A percentile compares a stretch with the other conserved stretches of the same genome.
phyloP scores from a whole-genome alignment of 1,139 yeast genomes.

The Magnusiomyces sp. region DNA sequence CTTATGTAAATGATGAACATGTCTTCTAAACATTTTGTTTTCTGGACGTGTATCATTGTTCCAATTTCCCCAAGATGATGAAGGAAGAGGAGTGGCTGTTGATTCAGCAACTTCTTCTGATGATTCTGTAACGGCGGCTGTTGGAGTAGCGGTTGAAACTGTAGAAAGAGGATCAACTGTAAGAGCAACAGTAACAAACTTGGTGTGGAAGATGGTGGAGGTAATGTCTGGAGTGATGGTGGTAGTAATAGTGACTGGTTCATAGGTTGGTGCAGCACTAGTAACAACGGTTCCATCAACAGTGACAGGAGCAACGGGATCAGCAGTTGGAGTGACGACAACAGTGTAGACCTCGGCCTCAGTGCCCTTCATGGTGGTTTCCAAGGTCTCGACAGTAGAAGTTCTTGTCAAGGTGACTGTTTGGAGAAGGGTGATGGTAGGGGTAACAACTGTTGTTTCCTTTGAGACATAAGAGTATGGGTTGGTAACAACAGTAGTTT shows the following conservation, averaged over 20 bases:
- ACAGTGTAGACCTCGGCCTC: constrained; percentile 7
- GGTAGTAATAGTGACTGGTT: constrained; percentile 4
- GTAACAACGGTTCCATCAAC: constrained; percentile 4
- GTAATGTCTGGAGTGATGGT: background rate
- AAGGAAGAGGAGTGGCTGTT: no score
- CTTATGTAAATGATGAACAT: no score
- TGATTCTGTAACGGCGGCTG: background rate
- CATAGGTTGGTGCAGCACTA: no score
- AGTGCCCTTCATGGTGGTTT: constrained; percentile 3
- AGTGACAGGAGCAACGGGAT: constrained; percentile 3
- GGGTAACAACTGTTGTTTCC: background rate
- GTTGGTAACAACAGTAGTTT: background rate
- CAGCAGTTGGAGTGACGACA: constrained; percentile 6
- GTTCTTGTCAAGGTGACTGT: constrained; percentile 11
- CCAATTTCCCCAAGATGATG: background rate
- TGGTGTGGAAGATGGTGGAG: background rate
- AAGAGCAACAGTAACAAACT: background rate
- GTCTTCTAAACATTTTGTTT: no score
- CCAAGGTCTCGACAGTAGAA: constrained; percentile 8
- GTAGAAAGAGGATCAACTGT: background rate
- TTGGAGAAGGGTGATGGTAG: constrained; percentile 4
- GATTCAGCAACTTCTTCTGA: no score
- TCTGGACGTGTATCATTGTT: no score
- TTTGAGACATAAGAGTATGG: constrained; percentile 3
- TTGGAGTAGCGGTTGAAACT: background rate